Percentiles rank a stretch among this genome's conserved stretches.
Conservation (phyloP, 768 basidiomycete species). For the Psilocybe azurescens region DNA sequence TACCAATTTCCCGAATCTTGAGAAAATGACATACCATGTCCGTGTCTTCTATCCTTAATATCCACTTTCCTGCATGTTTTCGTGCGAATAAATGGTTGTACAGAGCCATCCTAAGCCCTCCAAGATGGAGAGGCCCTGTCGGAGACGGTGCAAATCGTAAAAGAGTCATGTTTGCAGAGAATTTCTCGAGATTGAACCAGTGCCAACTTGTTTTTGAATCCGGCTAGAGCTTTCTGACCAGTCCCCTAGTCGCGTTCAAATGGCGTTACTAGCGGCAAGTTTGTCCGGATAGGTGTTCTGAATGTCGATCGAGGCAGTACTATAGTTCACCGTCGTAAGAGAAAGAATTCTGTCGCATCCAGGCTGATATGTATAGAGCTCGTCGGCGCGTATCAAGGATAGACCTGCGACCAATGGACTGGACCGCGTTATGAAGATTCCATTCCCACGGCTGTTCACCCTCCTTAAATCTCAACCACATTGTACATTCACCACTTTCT, state of each 20-base stretch:
- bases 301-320: neutral
- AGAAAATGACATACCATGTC: slow-evolving; percentile 67
- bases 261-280: too few relatives aligned
- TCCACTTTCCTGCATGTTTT: slow-evolving; percentile 86
- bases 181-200: too few relatives aligned
- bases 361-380: neutral
- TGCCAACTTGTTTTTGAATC: too few relatives aligned
- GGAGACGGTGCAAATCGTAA: slow-evolving; percentile 97
- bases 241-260: too few relatives aligned
- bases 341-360: neutral
- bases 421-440: too few relatives aligned
- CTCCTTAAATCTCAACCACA: too few relatives aligned
- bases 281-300: too few relatives aligned
- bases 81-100: slow-evolving; percentile 90
- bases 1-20: neutral
- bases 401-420: too few relatives aligned
- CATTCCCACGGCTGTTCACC: too few relatives aligned
- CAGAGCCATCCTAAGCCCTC: slow-evolving; percentile 91
- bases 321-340: neutral
- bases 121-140: slow-evolving; percentile 92
- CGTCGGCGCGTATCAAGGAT: too few relatives aligned
- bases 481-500: too few relatives aligned
- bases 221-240: neutral
- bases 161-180: slow-evolving; percentile 49
- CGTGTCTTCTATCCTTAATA: slow-evolving; percentile 94